Conservation (phyloP, 108 stramenopile species). For the Skeletonema costatum region DNA sequence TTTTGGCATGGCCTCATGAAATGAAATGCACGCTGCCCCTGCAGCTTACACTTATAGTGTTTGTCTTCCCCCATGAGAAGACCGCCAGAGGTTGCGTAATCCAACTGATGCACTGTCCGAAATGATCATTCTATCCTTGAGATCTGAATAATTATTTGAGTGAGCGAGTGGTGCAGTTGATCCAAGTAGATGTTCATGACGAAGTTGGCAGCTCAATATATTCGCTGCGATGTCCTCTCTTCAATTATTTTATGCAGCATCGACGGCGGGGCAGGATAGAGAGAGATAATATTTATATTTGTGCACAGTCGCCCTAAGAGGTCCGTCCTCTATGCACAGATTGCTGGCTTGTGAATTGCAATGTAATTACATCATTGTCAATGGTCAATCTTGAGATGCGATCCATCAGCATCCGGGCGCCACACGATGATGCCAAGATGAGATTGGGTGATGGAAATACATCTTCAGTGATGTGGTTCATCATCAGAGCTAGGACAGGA, state of each 20-base stretch:
- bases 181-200: constrained; percentile 25
- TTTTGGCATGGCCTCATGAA: constrained; percentile 44
- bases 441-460: not conserved
- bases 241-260: constrained; percentile 7
- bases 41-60: constrained; percentile 46
- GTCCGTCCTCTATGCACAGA: constrained; percentile 83
- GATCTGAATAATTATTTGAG: constrained; percentile 34
- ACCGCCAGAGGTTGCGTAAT: constrained; percentile 85
- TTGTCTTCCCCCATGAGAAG: constrained; percentile 61
- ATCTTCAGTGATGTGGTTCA: not conserved
- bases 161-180: constrained; percentile 29
- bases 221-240: not conserved
- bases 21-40: constrained; percentile 48
- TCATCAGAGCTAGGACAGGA: not conserved
- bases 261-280: constrained; percentile 68
- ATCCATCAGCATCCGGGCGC: not conserved
- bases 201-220: not conserved
- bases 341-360: constrained; percentile 86
- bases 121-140: constrained; percentile 60
- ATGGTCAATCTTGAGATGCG: constrained; percentile 33
- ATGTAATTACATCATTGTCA: constrained; percentile 68
- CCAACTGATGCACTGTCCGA: constrained; percentile 87
- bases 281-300: constrained; percentile 66
- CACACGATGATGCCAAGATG: constrained; percentile 2
- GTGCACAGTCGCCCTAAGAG: constrained; percentile 67